These are phyloP conservation scores for Cladochytrium tenue DNA, from an alignment of 371 early-diverging fungal species.

Conservation along the genomic window DNA sequence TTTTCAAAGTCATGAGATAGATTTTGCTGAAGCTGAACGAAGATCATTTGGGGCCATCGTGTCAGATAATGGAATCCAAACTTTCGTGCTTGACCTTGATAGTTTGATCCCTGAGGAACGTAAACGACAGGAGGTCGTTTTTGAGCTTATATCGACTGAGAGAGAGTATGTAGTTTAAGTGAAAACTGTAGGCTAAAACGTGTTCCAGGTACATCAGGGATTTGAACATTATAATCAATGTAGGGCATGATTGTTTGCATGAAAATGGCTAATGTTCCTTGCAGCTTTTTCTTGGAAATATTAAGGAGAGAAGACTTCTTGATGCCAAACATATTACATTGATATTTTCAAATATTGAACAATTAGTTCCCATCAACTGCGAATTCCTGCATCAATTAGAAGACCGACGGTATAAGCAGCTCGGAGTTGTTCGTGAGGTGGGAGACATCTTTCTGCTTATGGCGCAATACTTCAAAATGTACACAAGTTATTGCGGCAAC, in stretches of 20 bases:
- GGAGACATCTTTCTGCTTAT: constrained; percentile 42
- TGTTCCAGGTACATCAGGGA: constrained; percentile 31
- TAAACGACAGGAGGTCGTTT: constrained; percentile 65
- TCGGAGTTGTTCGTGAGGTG: constrained; percentile 29
- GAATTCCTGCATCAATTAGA: constrained; percentile 33
- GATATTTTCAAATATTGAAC: constrained; percentile 58
- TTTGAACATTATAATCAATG: constrained; percentile 56
- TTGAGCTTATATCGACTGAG: constrained; percentile 64
- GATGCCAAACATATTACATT: constrained; percentile 42
- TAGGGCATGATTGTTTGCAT: no score
- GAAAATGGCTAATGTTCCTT: constrained; percentile 3
- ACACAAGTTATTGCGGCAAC: constrained; percentile 54
- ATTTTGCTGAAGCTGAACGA: no score
- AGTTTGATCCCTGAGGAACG: constrained; percentile 25
- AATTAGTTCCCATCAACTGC: constrained; percentile 51
- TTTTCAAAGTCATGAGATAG: no score
- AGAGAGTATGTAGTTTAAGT: constrained; percentile 39
- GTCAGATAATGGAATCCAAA: not conserved
- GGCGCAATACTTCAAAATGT: constrained; percentile 49
- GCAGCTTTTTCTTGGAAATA: constrained; percentile 53
- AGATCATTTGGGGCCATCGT: not conserved
- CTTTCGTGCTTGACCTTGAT: constrained; percentile 8
- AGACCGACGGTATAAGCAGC: constrained; percentile 19
- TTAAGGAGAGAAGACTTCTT: constrained; percentile 44
- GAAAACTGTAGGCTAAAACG: constrained; percentile 15